A percentile compares a stretch with the other conserved stretches of the same genome.
Evolutionary conservation across 2,329 filamentous ascomycete genomes (phyloP).

Genomic region (Diplodia scrobiculata): DNA sequence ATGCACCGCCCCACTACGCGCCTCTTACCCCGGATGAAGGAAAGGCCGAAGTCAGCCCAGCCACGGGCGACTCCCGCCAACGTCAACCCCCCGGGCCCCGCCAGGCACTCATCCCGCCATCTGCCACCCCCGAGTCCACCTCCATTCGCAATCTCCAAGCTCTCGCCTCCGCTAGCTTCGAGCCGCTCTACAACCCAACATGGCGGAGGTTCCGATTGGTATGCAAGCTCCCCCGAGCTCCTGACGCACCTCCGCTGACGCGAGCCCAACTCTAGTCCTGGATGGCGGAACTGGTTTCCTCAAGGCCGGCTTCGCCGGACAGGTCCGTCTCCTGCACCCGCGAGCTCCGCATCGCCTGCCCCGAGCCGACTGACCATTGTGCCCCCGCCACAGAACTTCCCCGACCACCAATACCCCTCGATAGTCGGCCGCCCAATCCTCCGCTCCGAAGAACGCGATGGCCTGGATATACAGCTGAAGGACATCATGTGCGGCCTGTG

Average conservation of each 20-base stretch:
- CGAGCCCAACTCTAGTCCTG: slow-evolving; percentile 67
- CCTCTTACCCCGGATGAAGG: slow-evolving; percentile 28
- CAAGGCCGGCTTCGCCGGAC: slow-evolving; percentile 97
- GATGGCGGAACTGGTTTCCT: slow-evolving; percentile 99
- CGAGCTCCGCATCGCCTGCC: background rate
- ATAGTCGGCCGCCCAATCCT: slow-evolving; percentile 98
- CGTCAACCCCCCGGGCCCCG: slow-evolving; percentile 28
- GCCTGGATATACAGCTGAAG: slow-evolving; percentile 73
- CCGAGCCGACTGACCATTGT: slow-evolving; percentile 18
- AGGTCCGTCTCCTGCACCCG: slow-evolving; percentile 53
- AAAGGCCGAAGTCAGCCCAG: slow-evolving; percentile 26
- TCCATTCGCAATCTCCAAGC: slow-evolving; percentile 24
- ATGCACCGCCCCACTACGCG: slow-evolving; percentile 12
- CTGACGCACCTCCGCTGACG: slow-evolving; percentile 37
- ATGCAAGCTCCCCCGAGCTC: slow-evolving; percentile 34
- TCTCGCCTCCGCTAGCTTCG: slow-evolving; percentile 3
- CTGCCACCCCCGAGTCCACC: slow-evolving; percentile 22
- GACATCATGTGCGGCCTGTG: slow-evolving; percentile 94
- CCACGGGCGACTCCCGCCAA: slow-evolving; percentile 24
- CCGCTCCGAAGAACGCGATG: slow-evolving; percentile 86
- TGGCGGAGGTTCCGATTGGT: slow-evolving; percentile 57
- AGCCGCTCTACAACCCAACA: slow-evolving; percentile 32
- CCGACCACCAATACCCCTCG: slow-evolving; percentile 96
- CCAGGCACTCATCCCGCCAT: slow-evolving; percentile 27
- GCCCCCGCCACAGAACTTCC: slow-evolving; percentile 73